phyloP scores from a whole-genome alignment of 2,329 filamentous ascomycete species.

The Scleromitrula shiraiana region DNA sequence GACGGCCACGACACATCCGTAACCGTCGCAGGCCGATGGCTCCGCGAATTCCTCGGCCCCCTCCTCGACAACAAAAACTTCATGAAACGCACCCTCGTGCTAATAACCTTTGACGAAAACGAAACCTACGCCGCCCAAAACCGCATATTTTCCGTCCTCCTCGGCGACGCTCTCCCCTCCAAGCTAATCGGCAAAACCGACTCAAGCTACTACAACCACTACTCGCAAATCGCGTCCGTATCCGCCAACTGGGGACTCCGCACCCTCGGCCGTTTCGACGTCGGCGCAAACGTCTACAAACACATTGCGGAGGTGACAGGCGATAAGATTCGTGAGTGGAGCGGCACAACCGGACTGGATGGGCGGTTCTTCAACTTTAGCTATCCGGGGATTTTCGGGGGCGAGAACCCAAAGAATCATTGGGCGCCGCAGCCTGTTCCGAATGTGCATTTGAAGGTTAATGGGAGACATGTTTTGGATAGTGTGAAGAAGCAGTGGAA shows the following conservation, averaged over 20 bases:
- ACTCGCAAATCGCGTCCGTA: slow-evolving; percentile 59
- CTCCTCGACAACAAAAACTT: slow-evolving; percentile 63
- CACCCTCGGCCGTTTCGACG: slow-evolving; percentile 64
- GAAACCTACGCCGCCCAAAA: slow-evolving; percentile 61
- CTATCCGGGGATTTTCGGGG: slow-evolving; percentile 35
- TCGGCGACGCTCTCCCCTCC: slow-evolving; percentile 65
- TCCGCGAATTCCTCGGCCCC: slow-evolving; percentile 58
- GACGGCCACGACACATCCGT: slow-evolving; percentile 70
- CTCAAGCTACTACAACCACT: slow-evolving; percentile 63
- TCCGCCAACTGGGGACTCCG: slow-evolving; percentile 60
- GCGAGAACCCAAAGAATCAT: slow-evolving; percentile 15
- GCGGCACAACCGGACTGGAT: slow-evolving; percentile 12
- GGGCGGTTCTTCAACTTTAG: slow-evolving; percentile 38
- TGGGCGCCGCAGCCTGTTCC: slow-evolving; percentile 30
- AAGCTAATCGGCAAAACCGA: slow-evolving; percentile 62
- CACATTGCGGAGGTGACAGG: slow-evolving; percentile 53
- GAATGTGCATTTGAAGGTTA: slow-evolving; percentile 23
- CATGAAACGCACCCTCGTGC: slow-evolving; percentile 65
- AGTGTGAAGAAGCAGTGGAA: slow-evolving; percentile 25
- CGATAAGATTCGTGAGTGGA: slow-evolving; percentile 35
- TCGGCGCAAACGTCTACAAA: slow-evolving; percentile 61
- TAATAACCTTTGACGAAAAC: slow-evolving; percentile 76
- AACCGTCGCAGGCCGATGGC: slow-evolving; percentile 61
- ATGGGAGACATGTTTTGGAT: slow-evolving; percentile 27
- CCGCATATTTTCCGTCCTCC: slow-evolving; percentile 59